Base-by-base conservation (phyloP, 2,329 filamentous ascomycete species). In the Talaromyces rugulosus region DNA sequence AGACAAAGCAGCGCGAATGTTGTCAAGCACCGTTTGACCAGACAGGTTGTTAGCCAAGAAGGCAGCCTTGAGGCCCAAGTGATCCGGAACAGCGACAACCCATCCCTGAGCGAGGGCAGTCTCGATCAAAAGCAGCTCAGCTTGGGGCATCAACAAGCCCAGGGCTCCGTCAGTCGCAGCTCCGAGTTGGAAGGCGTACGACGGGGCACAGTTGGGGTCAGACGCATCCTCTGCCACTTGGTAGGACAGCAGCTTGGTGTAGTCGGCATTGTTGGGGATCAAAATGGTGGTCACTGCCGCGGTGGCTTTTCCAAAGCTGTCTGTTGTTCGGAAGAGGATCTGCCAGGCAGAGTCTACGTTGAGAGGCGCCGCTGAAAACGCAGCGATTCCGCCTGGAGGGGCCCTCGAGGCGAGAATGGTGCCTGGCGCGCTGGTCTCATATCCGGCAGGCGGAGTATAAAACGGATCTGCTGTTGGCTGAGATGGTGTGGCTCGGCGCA, bases 71-170 rank as follows among this genome's bases (percentile, higher is more conserved):
- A 78, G 78, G 0, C 79, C 80, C 60, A 81, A 74, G 59, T 75
- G 79, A 65, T 84, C 82, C 0, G 82, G 80, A 8, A 80, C 70
- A n/a, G 76, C 78, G 28, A 84, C 78, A n/a, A 78, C 71, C 80
- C 80, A 83, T 5, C 81, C 80, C 14, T 65, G 73, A 5, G 72
- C 70, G 1, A 84, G 75, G 1, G 75, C 75, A 1, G 69, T 59
- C 8, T 68, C 59, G 42, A 81, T 71, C 33, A 74, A 64, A 6
- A 70, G n/a, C 7, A 77, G 63, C 61, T 72, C 68, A 4, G 63
- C 60, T 72, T 79, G 42, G 72, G 81, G 64, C 72, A 69, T 62
- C 5, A 68, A 28, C 11, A 69, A 63, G 5, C 68, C 67, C 1
- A 67, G 72, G 4, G 69, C 72, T 27, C 82, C 72, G 2, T 78